Percentiles rank a stretch among this genome's conserved stretches.
phyloP scores from a whole-genome alignment of 2,329 filamentous ascomycete species.

The Zymoseptoria ardabiliae region DNA sequence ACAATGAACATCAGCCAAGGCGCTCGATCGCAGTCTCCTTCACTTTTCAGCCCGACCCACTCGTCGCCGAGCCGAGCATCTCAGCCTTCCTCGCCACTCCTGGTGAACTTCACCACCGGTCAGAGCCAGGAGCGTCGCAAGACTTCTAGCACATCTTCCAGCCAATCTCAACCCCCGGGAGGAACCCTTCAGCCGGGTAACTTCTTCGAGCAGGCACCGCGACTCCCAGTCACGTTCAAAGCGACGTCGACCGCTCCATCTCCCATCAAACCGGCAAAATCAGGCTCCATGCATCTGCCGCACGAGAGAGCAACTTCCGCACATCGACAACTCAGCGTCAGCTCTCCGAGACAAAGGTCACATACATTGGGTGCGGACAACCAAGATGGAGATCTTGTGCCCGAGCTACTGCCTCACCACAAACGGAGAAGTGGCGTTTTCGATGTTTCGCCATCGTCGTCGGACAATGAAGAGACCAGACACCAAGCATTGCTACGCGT shows the following conservation, averaged over 20 bases:
- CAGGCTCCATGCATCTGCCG: constrained; percentile 42
- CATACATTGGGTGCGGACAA: constrained; percentile 83
- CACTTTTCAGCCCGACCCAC: constrained; percentile 67
- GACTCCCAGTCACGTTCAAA: constrained; percentile 47
- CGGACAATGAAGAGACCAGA: constrained; percentile 91
- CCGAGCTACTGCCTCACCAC: constrained; percentile 50
- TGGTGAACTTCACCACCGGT: constrained; percentile 91
- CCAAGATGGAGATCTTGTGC: constrained; percentile 66
- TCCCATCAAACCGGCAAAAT: constrained; percentile 43
- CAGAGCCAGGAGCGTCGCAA: constrained; percentile 79
- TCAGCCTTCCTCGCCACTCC: constrained; percentile 76
- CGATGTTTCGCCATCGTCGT: constrained; percentile 93
- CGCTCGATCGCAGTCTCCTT: constrained; percentile 75
- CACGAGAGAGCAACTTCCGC: constrained; percentile 28
- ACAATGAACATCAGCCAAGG: constrained; percentile 77
- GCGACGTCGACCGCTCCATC: constrained; percentile 48
- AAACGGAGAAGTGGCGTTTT: constrained; percentile 92
- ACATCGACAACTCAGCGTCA: constrained; percentile 26
- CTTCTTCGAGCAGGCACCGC: constrained; percentile 61
- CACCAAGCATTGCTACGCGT: constrained; percentile 86
- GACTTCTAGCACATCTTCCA: constrained; percentile 82
- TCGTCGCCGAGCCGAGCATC: constrained; percentile 84
- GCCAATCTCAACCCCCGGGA: constrained; percentile 69
- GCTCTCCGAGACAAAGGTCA: constrained; percentile 66
- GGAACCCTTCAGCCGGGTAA: constrained; percentile 62